phyloP scores from a whole-genome alignment of 208 protist genomes.

The Trypanosoma mega region DNA sequence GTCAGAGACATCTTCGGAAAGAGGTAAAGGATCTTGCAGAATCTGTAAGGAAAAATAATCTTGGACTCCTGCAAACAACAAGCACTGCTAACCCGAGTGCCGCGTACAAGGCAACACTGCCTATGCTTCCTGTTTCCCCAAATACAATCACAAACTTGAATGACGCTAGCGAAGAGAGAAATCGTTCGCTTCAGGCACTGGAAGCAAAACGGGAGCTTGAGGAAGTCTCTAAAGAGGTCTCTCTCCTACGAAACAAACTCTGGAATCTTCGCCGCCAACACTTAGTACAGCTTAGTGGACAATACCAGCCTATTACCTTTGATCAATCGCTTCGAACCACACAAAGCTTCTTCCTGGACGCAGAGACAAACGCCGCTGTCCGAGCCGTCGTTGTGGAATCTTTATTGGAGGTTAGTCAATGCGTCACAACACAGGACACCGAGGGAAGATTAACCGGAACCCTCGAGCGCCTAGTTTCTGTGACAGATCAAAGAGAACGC shows the following conservation, averaged over 20 bases:
- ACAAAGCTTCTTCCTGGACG: constrained; percentile 46
- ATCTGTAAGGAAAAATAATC: constrained; percentile 22
- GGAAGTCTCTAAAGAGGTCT: constrained; percentile 37
- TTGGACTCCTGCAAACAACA: constrained; percentile 7
- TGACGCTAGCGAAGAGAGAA: background rate
- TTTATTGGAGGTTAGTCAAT: constrained; percentile 43
- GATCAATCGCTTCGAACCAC: constrained; percentile 37
- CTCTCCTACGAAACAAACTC: constrained; percentile 34
- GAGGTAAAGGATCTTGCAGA: constrained; percentile 33
- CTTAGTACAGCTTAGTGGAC: constrained; percentile 60
- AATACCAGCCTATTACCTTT: constrained; percentile 36
- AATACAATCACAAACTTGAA: constrained; percentile 24
- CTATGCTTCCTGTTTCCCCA: constrained; percentile 20
- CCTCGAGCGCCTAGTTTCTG: constrained; percentile 31
- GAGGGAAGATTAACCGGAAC: constrained; percentile 7
- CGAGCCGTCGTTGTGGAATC: constrained; percentile 48
- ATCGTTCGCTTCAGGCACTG: constrained; percentile 10
- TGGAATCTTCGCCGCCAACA: constrained; percentile 48
- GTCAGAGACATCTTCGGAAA: constrained; percentile 36
- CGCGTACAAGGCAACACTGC: constrained; percentile 2
- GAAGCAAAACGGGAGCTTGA: constrained; percentile 51
- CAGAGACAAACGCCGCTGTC: constrained; percentile 65
- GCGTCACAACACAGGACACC: constrained; percentile 31
- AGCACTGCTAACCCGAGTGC: constrained; percentile 7
- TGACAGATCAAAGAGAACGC: constrained; percentile 38